These are phyloP conservation scores for Quercus ilex DNA, from an alignment of 306 rosid species.

Conservation along the genomic window DNA sequence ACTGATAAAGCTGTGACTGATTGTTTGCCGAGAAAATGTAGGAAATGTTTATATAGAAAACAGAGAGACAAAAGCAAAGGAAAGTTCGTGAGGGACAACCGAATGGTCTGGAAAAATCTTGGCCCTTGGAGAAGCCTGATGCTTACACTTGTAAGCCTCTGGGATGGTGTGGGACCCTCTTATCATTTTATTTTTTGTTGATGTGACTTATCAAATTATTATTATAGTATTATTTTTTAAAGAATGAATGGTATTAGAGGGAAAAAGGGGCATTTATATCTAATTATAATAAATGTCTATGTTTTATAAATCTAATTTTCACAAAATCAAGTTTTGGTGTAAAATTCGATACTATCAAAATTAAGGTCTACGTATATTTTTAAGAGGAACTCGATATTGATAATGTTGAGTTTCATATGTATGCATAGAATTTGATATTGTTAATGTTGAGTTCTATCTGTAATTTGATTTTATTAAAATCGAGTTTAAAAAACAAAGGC, in stretches of 20 bases:
- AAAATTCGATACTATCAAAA: accelerated
- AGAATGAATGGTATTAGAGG: too few relatives aligned
- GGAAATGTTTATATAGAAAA: not conserved
- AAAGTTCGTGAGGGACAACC: slow-evolving; percentile 34
- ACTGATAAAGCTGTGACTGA: not conserved
- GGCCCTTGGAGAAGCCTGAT: not conserved
- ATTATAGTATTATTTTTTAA: too few relatives aligned
- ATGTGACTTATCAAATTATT: not conserved
- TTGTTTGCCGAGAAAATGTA: not conserved
- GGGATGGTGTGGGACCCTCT: not conserved
- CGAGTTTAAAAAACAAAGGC: accelerated
- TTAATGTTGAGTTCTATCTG: accelerated
- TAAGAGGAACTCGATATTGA: accelerated
- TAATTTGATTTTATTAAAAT: too few relatives aligned
- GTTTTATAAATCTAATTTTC: too few relatives aligned
- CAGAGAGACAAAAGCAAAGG: not conserved
- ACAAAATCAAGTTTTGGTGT: accelerated
- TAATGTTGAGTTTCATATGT: accelerated
- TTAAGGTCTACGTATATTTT: accelerated
- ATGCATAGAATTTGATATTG: too few relatives aligned
- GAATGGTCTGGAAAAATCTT: slow-evolving; percentile 41
- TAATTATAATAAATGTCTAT: too few relatives aligned
- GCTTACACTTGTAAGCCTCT: slow-evolving; percentile 4
- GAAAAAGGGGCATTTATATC: too few relatives aligned
- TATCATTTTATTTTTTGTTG: not conserved